phyloP scores from a whole-genome alignment of 257 asterid genomes.

The Ophiorrhiza pumila region DNA sequence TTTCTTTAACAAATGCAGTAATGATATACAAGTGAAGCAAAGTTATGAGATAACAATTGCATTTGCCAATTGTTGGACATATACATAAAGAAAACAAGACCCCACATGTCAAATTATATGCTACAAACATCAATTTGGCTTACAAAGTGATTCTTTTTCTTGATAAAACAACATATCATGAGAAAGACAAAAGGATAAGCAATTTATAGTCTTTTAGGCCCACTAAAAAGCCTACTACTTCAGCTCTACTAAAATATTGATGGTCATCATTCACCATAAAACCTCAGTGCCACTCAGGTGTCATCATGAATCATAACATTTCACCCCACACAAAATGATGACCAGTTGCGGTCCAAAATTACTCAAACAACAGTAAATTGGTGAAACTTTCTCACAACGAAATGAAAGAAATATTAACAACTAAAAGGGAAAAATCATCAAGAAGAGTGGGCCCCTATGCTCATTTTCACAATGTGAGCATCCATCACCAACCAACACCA shows the following conservation, averaged over 20 bases:
- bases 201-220: background rate
- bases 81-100: background rate
- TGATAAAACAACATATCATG: background rate
- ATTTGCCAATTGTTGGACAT: background rate
- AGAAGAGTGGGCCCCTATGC: conserved; percentile 37
- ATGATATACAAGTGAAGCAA: background rate
- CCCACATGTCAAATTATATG: background rate
- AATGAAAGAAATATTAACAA: conserved; percentile 5
- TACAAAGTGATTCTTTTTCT: conserved; percentile 5
- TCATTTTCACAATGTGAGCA: conserved; percentile 44
- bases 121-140: background rate
- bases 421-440: conserved; percentile 23
- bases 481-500: conserved; percentile 53
- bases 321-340: conserved; percentile 6
- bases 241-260: conserved; percentile 15
- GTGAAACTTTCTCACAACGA: conserved; percentile 15
- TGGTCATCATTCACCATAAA: conserved; percentile 48
- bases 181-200: background rate
- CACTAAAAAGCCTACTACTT: background rate
- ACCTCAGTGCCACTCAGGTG: conserved; percentile 42
- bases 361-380: conserved; percentile 27
- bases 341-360: conserved; percentile 27
- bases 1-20: background rate
- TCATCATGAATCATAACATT: conserved; percentile 33
- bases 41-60: background rate